Conservation (phyloP, 768 basidiomycete genomes). For the Podaxis carcinomalis region DNA sequence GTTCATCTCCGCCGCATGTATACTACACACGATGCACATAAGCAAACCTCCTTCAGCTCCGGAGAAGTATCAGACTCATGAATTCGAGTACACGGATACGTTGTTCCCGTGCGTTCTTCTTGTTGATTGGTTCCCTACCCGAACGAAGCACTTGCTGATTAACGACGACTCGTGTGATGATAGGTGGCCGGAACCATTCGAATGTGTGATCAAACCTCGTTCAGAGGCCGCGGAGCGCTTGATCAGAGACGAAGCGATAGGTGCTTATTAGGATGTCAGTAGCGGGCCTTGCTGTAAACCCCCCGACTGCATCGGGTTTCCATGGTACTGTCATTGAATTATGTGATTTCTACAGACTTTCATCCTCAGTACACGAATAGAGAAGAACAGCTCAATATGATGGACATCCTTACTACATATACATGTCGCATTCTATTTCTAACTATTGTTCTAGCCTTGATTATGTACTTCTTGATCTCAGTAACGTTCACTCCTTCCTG, state of each 20-base stretch:
- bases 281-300: not conserved
- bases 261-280: not conserved
- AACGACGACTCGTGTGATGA: not conserved
- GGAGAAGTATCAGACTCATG: constrained; percentile 10
- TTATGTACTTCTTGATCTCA: not conserved
- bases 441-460: not conserved
- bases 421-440: not conserved
- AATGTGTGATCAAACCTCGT: constrained; percentile 24
- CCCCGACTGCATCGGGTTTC: no score
- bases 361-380: not conserved
- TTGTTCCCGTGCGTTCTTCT: constrained; percentile 12
- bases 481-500: constrained; percentile 57
- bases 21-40: constrained; percentile 30
- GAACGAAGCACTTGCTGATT: not conserved
- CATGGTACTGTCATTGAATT: no score
- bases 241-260: constrained; percentile 12
- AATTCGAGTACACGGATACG: constrained; percentile 14
- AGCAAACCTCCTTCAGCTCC: constrained; percentile 19
- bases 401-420: not conserved
- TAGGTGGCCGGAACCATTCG: constrained; percentile 24
- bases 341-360: no score
- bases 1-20: constrained; percentile 23
- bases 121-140: no score
- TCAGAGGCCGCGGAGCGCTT: constrained; percentile 21
- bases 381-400: not conserved